phyloP scores from a whole-genome alignment of 2,329 filamentous ascomycete genomes.

The Botrytis porri region DNA sequence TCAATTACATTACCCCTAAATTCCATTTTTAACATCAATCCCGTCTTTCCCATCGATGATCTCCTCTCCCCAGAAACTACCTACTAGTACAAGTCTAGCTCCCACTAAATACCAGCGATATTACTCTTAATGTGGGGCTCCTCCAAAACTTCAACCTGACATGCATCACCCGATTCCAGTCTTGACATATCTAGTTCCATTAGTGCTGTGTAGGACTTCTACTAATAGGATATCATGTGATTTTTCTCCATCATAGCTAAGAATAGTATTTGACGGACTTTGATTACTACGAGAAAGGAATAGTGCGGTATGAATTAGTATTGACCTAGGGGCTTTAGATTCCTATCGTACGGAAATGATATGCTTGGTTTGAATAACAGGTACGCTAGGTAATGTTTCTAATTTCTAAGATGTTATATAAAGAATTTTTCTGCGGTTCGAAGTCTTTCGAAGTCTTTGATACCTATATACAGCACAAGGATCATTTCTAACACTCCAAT shows the following conservation, averaged over 20 bases:
- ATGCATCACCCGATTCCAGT: not conserved
- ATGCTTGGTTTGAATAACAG: not conserved
- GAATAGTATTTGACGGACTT: not conserved
- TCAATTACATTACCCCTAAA: not conserved
- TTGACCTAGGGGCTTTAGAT: fast-evolving
- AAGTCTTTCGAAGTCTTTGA: too few species aligned
- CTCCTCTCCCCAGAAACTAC: too few species aligned
- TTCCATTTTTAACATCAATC: too few species aligned
- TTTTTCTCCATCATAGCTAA: not conserved
- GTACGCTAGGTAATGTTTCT: not conserved
- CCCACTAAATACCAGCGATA: fast-evolving
- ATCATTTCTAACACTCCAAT: not conserved
- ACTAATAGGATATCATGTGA: not conserved
- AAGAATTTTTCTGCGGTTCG: too few species aligned
- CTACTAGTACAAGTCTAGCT: not conserved
- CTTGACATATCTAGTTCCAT: fast-evolving
- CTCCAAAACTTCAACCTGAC: fast-evolving
- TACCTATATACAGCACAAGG: too few species aligned
- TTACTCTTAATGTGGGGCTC: not conserved
- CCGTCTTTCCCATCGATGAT: too few species aligned
- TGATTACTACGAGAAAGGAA: not conserved
- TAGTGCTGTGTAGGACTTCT: not conserved
- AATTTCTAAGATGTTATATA: not conserved
- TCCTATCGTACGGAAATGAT: not conserved
- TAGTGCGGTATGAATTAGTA: not conserved